Evolutionary conservation across 768 basidiomycete species (phyloP), one percentile per base, ranked within the genome.

Genomic region (Kwoniella newhampshirensis): DNA sequence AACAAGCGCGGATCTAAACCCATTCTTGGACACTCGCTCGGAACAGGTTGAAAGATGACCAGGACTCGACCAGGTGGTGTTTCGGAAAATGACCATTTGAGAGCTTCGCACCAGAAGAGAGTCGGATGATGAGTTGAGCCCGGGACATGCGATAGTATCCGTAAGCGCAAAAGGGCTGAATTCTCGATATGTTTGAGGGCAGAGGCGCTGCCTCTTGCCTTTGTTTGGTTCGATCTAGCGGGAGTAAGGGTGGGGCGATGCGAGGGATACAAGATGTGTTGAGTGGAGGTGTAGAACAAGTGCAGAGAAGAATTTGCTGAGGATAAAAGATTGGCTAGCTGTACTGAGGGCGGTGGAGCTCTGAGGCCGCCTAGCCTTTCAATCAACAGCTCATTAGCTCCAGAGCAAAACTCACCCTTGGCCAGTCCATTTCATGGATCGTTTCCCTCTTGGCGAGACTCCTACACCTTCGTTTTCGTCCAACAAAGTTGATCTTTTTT

Each of bases 221-320:
- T 23, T 23, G 40, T 39, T 18, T 30, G 42, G 18, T 20, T 40
- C 18, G 43, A n/a, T 30, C 55, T 39, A 50, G 15, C 46, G 13
- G 40, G n/a, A 13, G 52, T 15, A 17, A 20, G 15, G 21, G n/a
- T 30, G 20, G 20, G 23, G 4, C 48, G 55, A 18, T 57, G 46
- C 0, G 59, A 54, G 4, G 63, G 64, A 20, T 53, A 45, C 15
- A 66, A 49, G 9, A 53, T 55, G 39, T 62, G 62, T 15, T 70
- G 62, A 20, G 63, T 46, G 3, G 70, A 66, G 13, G 60, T 66
- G 54, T 73, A 73, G 53, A 70, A 73, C 2, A 73, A 58, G 4
- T 57, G 54, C 0, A 68, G 44, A n/a, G 71, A 67, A 0, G 68
- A 60, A 11, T 54, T 41, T 41, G 59, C 51, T 15, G 63, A 58